Evolutionary conservation across 768 basidiomycete genomes (phyloP), one percentile per base, ranked within the genome.

Genomic region (Lentinus brumalis): DNA sequence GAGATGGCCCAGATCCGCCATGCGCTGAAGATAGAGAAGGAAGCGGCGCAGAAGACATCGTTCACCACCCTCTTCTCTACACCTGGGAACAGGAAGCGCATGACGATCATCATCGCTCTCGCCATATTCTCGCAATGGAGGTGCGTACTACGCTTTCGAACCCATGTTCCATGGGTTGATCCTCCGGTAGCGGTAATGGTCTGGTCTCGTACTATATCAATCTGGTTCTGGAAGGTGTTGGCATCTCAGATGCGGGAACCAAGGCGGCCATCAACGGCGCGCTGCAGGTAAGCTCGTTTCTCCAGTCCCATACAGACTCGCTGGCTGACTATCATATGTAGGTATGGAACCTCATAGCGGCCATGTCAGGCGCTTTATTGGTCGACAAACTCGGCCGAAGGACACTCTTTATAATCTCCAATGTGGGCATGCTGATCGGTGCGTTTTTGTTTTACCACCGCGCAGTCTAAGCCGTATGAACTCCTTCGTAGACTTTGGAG

Each of bases 121-220:
- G 83, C 79, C 0, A 76, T 85, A 68, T 83, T 84, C 73, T 81
- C 79, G 3, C 83, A 84, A 57, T 83, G 83, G 83, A 50, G 60
- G 65, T 65, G 8, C 14, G 56, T 30, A 11, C 49, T 2, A 6
- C 59, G 50, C 47, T 18, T 63, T 12, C 18, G 46, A 35, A 49
- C 1, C 11, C 30, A 16, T 38, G 44, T 5, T 50, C 7, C 50
- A 16, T 16, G 32, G 2, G 29, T 15, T 12, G 16, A 14, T 7
- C 9, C 6, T 15, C 29, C 12, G 31, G 38, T 57, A 85, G 86
- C 53, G 87, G 87, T 1, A 89, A 88, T 55, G 88, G 87, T 15
- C 74, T 90, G 35, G 83, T 89, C 1, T 87, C 86, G 1, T 89
- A 87, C 71, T 92, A 91, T 69, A 88, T 92, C 64, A 83, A 87